Evolutionary conservation across 2,329 filamentous ascomycete species (phyloP).

Genomic region (Aotearoamyces nothofagi): DNA sequence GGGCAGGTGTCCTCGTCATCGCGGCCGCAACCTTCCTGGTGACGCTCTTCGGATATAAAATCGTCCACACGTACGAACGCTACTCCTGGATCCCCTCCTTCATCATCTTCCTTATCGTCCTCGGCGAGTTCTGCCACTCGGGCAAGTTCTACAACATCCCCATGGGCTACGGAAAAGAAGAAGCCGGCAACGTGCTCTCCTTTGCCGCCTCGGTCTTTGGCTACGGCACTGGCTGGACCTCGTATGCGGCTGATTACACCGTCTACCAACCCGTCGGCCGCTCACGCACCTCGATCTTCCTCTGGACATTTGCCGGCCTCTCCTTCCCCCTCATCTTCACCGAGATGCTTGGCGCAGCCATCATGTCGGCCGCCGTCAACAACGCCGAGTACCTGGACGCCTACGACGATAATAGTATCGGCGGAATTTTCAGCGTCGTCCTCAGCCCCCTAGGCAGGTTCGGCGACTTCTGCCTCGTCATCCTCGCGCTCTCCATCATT

Average conservation of each 20-base stretch:
- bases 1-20: conserved; percentile 62
- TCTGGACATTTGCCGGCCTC: conserved; percentile 53
- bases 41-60: conserved; percentile 59
- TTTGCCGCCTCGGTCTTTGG: conserved; percentile 53
- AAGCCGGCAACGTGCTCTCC: conserved; percentile 46
- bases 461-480: conserved; percentile 55
- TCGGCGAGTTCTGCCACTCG: conserved; percentile 52
- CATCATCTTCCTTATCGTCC: conserved; percentile 57
- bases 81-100: conserved; percentile 61
- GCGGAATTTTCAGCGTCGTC: conserved; percentile 51
- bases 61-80: conserved; percentile 65
- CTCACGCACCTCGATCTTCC: conserved; percentile 46
- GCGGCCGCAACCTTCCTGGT: conserved; percentile 51
- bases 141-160: conserved; percentile 46
- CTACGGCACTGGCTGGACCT: conserved; percentile 59
- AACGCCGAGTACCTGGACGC: conserved; percentile 34
- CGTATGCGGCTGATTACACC: conserved; percentile 64
- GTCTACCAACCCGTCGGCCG: conserved; percentile 57
- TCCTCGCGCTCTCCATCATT: conserved; percentile 51
- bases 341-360: conserved; percentile 55
- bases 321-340: conserved; percentile 60
- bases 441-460: conserved; percentile 50
- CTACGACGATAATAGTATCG: conserved; percentile 41
- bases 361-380: conserved; percentile 46
- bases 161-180: conserved; percentile 40